These are phyloP conservation scores for Geotrichum europaeum DNA, from an alignment of 1,139 yeast genomes.

Conservation along the genomic window DNA sequence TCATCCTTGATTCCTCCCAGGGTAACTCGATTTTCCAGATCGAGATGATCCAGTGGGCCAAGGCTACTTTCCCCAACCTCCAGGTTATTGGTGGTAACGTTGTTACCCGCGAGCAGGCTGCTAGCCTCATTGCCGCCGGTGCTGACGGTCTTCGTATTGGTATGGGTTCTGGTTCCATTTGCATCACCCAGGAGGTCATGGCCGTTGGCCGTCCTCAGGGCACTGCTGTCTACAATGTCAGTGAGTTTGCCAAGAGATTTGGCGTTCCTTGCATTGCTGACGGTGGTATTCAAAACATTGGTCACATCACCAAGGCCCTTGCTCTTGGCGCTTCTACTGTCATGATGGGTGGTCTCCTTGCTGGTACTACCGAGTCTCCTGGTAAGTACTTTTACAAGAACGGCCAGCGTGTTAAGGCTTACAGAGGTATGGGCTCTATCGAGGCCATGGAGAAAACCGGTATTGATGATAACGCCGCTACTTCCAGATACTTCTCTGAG, in stretches of 20 bases:
- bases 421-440: slow-evolving; percentile 99
- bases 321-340: slow-evolving; percentile 96
- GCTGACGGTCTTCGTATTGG: slow-evolving; percentile 98
- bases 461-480: slow-evolving; percentile 88
- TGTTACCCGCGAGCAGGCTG: slow-evolving; percentile 98
- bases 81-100: slow-evolving; percentile 97
- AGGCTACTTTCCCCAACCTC: slow-evolving; percentile 67
- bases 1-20: slow-evolving; percentile 91
- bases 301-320: slow-evolving; percentile 94
- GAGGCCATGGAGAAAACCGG: slow-evolving; percentile 97
- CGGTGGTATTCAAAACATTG: slow-evolving; percentile 99
- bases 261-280: slow-evolving; percentile 98
- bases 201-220: slow-evolving; percentile 99
- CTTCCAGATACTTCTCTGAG: slow-evolving; percentile 97
- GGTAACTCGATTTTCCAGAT: slow-evolving; percentile 95
- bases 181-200: slow-evolving; percentile 99
- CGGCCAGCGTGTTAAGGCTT: slow-evolving; percentile 93
- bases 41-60: slow-evolving; percentile 89
- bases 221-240: slow-evolving; percentile 84
- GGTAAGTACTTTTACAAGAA: slow-evolving; percentile 97
- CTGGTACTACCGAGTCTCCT: slow-evolving; percentile 98
- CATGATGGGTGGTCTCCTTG: slow-evolving; percentile 99
- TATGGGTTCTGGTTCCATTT: slow-evolving; percentile 99
- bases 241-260: slow-evolving; percentile 80
- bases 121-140: slow-evolving; percentile 89